Evolutionary conservation across 306 rosid species (phyloP).

Genomic region (Pyrus betulifolia): DNA sequence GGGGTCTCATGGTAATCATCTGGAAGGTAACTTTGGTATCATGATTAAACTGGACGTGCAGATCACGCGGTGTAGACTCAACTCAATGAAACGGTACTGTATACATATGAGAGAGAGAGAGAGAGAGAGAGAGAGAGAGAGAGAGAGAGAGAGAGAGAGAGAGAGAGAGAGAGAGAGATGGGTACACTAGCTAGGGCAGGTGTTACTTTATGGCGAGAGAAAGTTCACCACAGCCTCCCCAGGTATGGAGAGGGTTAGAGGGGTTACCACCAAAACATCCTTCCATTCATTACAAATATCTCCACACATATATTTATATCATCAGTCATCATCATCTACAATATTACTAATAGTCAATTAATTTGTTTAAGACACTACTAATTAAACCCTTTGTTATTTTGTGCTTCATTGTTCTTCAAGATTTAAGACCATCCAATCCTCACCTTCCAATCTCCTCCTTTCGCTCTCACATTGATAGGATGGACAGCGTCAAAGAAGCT

Average conservation of each 20-base stretch:
- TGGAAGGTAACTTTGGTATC: background rate
- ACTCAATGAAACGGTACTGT: no score
- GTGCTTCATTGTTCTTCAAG: background rate
- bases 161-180: no score
- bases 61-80: constrained; percentile 25
- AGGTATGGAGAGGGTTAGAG: background rate
- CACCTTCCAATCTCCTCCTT: constrained; percentile 25
- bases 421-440: constrained; percentile 19
- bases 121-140: no score
- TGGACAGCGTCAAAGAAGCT: constrained; percentile 16
- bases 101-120: no score
- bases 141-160: no score
- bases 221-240: background rate
- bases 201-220: background rate
- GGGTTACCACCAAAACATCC: constrained; percentile 24
- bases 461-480: constrained; percentile 16
- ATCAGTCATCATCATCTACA: constrained; percentile 21
- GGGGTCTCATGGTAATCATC: background rate
- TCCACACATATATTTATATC: background rate
- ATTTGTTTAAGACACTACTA: constrained; percentile 1
- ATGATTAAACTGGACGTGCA: constrained; percentile 18
- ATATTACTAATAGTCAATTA: background rate
- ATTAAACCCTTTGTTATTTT: constrained; percentile 12
- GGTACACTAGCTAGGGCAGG: no score
- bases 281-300: constrained; percentile 27